Percentiles rank a stretch among this genome's conserved stretches.
phyloP scores from a whole-genome alignment of 2,329 filamentous ascomycete genomes.

The Colletotrichum simmondsii region DNA sequence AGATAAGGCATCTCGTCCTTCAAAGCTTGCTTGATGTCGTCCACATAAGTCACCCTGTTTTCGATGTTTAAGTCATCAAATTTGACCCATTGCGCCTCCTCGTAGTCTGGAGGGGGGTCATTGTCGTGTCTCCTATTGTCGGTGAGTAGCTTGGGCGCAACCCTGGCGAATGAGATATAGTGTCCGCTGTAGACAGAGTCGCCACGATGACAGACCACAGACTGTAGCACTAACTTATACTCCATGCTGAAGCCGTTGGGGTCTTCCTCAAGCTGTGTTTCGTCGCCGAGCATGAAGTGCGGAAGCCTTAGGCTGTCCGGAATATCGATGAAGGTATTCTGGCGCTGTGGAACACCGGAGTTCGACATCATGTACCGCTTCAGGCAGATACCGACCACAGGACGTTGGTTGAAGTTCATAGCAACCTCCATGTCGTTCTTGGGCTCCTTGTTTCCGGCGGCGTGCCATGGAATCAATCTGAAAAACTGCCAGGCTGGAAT shows the following conservation, averaged over 20 bases:
- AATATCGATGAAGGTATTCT: slow-evolving; percentile 90
- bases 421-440: slow-evolving; percentile 82
- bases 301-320: slow-evolving; percentile 84
- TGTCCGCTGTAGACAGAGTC: slow-evolving; percentile 88
- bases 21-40: slow-evolving; percentile 81
- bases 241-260: slow-evolving; percentile 79
- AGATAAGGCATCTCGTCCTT: slow-evolving; percentile 93
- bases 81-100: slow-evolving; percentile 84
- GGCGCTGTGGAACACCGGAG: slow-evolving; percentile 74
- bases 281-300: slow-evolving; percentile 85
- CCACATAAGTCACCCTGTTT: slow-evolving; percentile 78
- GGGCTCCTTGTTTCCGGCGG: slow-evolving; percentile 63
- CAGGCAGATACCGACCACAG: slow-evolving; percentile 90
- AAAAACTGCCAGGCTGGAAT: slow-evolving; percentile 99
- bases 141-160: slow-evolving; percentile 71
- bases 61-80: slow-evolving; percentile 85
- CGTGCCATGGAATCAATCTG: slow-evolving; percentile 93
- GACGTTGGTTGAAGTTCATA: slow-evolving; percentile 86
- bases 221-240: slow-evolving; percentile 92
- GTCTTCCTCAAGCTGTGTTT: slow-evolving; percentile 69
- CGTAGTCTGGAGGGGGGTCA: slow-evolving; percentile 72
- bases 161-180: slow-evolving; percentile 87
- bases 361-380: slow-evolving; percentile 87
- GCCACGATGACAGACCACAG: slow-evolving; percentile 91
- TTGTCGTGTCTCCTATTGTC: slow-evolving; percentile 67